Conservation (phyloP, 208 protist species). For the Crithidia brevicula region DNA sequence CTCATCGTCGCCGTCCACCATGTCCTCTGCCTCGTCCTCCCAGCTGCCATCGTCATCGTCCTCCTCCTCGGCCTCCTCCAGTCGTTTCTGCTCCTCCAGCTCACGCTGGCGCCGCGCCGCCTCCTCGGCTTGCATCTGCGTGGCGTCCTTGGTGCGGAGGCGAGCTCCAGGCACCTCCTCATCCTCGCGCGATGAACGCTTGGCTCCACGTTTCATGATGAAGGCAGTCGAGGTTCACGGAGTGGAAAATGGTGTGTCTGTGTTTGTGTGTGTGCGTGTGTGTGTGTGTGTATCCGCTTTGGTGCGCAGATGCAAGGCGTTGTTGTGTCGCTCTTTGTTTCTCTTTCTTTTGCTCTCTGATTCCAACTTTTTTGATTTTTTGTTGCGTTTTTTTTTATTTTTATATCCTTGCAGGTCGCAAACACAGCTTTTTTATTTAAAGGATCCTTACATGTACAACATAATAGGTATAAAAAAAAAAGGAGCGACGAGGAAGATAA, state of each 20-base stretch:
- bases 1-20: slow-evolving; percentile 36
- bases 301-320: no score
- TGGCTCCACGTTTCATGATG: slow-evolving; percentile 42
- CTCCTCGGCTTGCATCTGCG: slow-evolving; percentile 46
- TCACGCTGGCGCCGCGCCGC: slow-evolving; percentile 34
- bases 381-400: no score
- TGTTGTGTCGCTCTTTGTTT: background rate
- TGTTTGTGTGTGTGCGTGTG: slow-evolving; percentile 17
- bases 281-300: background rate
- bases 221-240: no score
- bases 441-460: slow-evolving; percentile 7
- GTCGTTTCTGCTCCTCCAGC: slow-evolving; percentile 16
- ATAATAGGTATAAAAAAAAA: slow-evolving; percentile 26
- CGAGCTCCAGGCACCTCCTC: slow-evolving; percentile 34
- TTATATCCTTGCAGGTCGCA: no score
- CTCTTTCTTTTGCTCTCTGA: background rate
- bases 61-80: slow-evolving; percentile 21
- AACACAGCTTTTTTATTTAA: no score
- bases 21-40: slow-evolving; percentile 36
- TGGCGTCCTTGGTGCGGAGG: slow-evolving; percentile 42
- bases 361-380: no score
- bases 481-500: slow-evolving; percentile 13
- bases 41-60: slow-evolving; percentile 45
- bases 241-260: background rate
- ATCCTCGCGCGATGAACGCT: slow-evolving; percentile 47